Evolutionary conservation across 2,329 filamentous ascomycete species (phyloP), one percentile per base, ranked within the genome.

Genomic region (Phialophora expanda): DNA sequence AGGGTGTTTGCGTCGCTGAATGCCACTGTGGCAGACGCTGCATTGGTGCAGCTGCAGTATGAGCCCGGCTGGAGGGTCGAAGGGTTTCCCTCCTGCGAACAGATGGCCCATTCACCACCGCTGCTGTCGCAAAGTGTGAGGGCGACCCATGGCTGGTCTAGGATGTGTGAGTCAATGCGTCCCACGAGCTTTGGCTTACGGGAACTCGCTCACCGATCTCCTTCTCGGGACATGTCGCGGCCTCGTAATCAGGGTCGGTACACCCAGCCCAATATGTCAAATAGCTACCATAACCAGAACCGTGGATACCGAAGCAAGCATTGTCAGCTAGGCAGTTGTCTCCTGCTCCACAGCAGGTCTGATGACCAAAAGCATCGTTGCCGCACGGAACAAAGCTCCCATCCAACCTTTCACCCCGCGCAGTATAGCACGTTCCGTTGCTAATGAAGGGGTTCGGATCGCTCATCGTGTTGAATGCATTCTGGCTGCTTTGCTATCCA

Each of bases 261-360:
- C 78, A 80, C 12, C 77, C 78, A 3, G 77, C 74, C 17, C 77
- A 71, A 44, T 80, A 80, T 2, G 78, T 80, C 55, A 65, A 44
- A 44, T 65, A 65, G 57, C 62, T 65, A 55, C 62, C 62, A 61
- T 65, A 65, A 20, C 56, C 62, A 44, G 56, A 53, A 24, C 62
- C 62, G 46, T 65, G 62, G 20, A 73, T 63, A n/a, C 73, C 74
- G 32, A 67, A 77, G 64, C 70, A 73, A 44, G 68, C 70, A 34
- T 73, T 69, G 64, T 70, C 72, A 56, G 70, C 72, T 12, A 78
- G 73, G 66, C 77, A 78, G 44, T 72, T 72, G 66, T 78, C 77
- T 22, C 74, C 74, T 1, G 66, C 68, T 54, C 74, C 72, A 63
- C 77, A 78, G 59, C 77, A 78, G 1, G 75, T 71, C 41, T 72